Evolutionary conservation across 163 green algal species (phyloP).

Genomic region (Prototheca wickerhamii): DNA sequence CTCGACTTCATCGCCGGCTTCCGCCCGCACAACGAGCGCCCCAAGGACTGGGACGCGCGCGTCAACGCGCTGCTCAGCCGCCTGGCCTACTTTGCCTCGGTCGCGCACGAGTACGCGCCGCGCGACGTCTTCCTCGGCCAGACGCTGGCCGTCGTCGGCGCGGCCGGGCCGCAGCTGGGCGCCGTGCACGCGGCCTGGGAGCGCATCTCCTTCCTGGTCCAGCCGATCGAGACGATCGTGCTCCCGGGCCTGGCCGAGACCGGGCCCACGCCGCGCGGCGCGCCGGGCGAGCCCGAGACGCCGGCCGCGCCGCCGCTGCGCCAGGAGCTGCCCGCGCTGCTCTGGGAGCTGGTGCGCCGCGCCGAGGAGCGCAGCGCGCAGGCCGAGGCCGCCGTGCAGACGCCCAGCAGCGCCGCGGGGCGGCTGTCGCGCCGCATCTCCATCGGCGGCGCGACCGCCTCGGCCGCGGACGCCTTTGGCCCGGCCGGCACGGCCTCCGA

Average conservation of each 20-base stretch:
- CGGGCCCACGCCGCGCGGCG: background rate
- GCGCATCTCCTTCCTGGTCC: conserved; percentile 28
- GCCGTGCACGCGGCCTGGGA: conserved; percentile 28
- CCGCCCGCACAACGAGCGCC: conserved; percentile 23
- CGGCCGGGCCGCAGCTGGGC: conserved; percentile 15
- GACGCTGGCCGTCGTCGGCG: conserved; percentile 22
- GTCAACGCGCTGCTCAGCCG: conserved; percentile 20
- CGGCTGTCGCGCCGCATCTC: background rate
- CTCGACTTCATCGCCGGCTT: conserved; percentile 46
- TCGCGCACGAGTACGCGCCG: conserved; percentile 20
- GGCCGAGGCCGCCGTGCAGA: background rate
- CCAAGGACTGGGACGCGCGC: conserved; percentile 19
- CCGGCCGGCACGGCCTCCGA: conserved; percentile 9
- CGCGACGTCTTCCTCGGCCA: conserved; percentile 25
- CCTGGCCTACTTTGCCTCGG: conserved; percentile 23
- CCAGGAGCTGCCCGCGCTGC: background rate
- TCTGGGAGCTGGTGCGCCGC: background rate
- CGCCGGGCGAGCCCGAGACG: too few relatives aligned
- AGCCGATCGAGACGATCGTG: conserved; percentile 13
- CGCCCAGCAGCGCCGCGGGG: background rate
- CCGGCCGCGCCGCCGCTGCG: too few relatives aligned
- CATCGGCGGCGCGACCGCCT: background rate
- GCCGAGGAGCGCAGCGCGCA: background rate
- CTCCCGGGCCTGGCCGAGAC: conserved; percentile 1
- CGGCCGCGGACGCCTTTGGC: conserved; percentile 6